Evolutionary conservation across 2,329 filamentous ascomycete genomes (phyloP), one percentile per base, ranked within the genome.

Genomic region (Fusarium nodosum): DNA sequence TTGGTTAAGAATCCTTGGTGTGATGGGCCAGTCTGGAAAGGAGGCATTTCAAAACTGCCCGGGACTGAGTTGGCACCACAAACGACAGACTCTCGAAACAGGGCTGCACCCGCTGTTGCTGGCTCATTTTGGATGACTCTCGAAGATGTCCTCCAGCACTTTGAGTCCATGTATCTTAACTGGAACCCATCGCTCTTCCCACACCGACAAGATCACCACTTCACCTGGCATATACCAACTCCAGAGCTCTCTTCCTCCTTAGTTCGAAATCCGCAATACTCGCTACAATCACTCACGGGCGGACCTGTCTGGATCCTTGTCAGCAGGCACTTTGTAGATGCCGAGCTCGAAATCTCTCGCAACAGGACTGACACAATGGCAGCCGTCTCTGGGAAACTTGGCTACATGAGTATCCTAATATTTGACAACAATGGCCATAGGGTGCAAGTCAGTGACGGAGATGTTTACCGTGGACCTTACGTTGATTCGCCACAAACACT

Each of bases 1-100:
- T 84, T 97, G 0, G 87, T 99, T 68, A 99, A 99, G 80, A 99
- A 99, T 75, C 96, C 96, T 3, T 99, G 96, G 96, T 92, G 91
- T 53, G 90, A 94, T 75, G 93, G 93, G 5, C 88, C 90, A 44
- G 86, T 89, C 9, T 94, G 91, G 91, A 89, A 87, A 68, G 90
- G 76, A 10, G 69, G 68, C 4, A 39, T 53, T 45, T 52, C 60
- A 11, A 48, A 51, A 31, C 22, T 22, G 12, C 39, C 36, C 16
- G 42, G 24, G 18, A 13, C 41, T 16, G 50, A 34, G 10, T 26
- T 48, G 4, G 11, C n/a, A 15, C 38, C 42, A 12, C 33, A 60
- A 30, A n/a, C 51, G 7, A 41, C 38, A n/a, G 46, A 56, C 5
- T 31, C 65, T 26, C 69, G 74, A 56, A 51, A 47, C 20, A 20